A percentile compares a stretch with the other conserved stretches of the same genome.
Conservation (phyloP, 2,329 filamentous ascomycete genomes). For the Hypocrella siamensis region DNA sequence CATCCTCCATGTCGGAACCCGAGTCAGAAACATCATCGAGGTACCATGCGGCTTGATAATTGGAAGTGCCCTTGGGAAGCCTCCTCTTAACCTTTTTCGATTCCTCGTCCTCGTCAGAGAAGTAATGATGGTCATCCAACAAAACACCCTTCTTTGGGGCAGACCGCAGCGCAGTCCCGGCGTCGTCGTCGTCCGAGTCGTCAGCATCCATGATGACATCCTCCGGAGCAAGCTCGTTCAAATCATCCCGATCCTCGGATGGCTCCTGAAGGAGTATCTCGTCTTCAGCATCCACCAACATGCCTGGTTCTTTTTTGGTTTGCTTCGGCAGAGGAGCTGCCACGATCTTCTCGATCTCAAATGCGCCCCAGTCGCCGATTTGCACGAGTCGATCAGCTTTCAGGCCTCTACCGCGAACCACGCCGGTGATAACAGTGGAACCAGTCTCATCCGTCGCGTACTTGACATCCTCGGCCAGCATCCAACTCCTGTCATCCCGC, state of each 20-base stretch:
- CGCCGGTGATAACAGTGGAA: constrained; percentile 65
- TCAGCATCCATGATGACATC: constrained; percentile 60
- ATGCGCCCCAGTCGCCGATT: constrained; percentile 85
- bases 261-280: constrained; percentile 53
- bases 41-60: constrained; percentile 92
- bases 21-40: constrained; percentile 67
- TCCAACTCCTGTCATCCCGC: constrained; percentile 92
- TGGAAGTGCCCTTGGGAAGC: constrained; percentile 79
- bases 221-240: constrained; percentile 75
- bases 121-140: constrained; percentile 94
- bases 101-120: constrained; percentile 65
- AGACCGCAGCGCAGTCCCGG: constrained; percentile 16
- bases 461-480: constrained; percentile 70
- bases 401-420: constrained; percentile 70
- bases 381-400: constrained; percentile 86
- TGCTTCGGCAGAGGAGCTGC: constrained; percentile 52
- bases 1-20: constrained; percentile 67
- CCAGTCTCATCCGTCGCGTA: constrained; percentile 48
- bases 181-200: constrained; percentile 39
- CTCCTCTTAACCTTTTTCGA: constrained; percentile 44
- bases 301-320: constrained; percentile 49
- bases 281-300: constrained; percentile 40
- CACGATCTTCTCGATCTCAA: constrained; percentile 79
- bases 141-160: constrained; percentile 69
- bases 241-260: constrained; percentile 64